Percentiles rank a stretch among this genome's conserved stretches.
These are phyloP conservation scores for Alisma plantagoaquatica DNA, from an alignment of 106 monocot species.

Conservation along the genomic window DNA sequence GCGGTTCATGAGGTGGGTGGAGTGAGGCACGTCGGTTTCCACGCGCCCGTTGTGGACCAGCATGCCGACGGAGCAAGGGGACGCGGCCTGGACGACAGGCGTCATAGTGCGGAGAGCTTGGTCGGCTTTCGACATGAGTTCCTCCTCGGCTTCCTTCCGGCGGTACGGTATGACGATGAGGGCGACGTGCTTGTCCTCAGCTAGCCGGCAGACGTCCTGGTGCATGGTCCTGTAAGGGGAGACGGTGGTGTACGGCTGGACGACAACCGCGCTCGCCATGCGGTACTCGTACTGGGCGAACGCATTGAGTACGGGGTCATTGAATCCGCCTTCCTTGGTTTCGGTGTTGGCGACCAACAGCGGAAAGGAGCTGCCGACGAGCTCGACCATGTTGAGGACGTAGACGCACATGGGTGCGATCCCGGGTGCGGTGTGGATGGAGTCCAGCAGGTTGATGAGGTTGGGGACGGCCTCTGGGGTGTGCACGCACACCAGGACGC, in stretches of 20 bases:
- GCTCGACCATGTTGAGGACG: slow-evolving; percentile 47
- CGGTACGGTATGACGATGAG: slow-evolving; percentile 5
- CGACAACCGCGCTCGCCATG: slow-evolving; percentile 8
- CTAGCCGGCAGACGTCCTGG: slow-evolving; percentile 6
- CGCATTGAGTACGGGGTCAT: slow-evolving; percentile 52
- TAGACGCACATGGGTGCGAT: slow-evolving; percentile 41
- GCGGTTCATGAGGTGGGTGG: neutral
- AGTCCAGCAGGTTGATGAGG: slow-evolving; percentile 37
- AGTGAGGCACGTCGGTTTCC: neutral
- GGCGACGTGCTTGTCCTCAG: slow-evolving; percentile 2
- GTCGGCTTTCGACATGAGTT: neutral
- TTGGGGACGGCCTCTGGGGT: slow-evolving; percentile 26
- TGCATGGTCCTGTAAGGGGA: slow-evolving; percentile 12
- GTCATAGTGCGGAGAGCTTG: neutral
- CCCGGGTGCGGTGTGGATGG: slow-evolving; percentile 16
- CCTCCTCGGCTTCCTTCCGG: neutral
- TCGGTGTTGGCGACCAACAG: slow-evolving; percentile 38
- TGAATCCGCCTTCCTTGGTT: neutral
- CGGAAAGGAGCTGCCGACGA: slow-evolving; percentile 38
- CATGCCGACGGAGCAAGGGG: slow-evolving; percentile 9
- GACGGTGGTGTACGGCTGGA: slow-evolving; percentile 16
- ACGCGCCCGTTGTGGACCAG: neutral
- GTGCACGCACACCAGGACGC: slow-evolving; percentile 57
- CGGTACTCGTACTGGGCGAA: slow-evolving; percentile 37
- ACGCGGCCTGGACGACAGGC: neutral